A percentile compares a stretch with the other conserved stretches of the same genome.
These are phyloP conservation scores for Fomitopsis schrenkii DNA, from an alignment of 1,284 basidiomycete species.

Conservation along the genomic window DNA sequence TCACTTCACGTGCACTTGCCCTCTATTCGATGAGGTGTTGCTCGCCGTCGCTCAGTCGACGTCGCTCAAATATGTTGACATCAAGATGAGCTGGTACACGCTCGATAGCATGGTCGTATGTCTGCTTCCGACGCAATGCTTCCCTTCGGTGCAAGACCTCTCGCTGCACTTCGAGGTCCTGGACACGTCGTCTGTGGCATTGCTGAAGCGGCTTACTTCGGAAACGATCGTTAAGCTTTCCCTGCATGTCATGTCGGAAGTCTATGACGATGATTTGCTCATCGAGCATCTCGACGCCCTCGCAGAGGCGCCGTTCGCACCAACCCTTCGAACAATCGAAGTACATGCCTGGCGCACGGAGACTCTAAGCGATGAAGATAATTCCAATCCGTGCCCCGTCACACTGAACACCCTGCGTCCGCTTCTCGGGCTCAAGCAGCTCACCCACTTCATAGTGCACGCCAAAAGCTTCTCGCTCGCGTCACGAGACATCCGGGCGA, in stretches of 20 bases:
- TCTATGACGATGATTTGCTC: neutral
- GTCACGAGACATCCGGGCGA: neutral
- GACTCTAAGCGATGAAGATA: neutral
- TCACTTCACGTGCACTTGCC: neutral
- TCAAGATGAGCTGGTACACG: neutral
- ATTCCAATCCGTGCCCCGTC: neutral
- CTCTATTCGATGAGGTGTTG: neutral
- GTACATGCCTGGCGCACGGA: neutral
- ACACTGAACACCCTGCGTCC: neutral
- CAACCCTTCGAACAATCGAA: neutral
- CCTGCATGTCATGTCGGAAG: neutral
- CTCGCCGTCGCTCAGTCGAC: neutral
- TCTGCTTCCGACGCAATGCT: neutral
- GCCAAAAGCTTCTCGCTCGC: neutral
- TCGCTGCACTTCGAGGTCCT: neutral
- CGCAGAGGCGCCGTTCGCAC: neutral
- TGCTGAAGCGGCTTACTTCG: neutral
- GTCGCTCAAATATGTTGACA: neutral
- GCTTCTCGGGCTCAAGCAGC: neutral
- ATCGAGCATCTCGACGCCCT: neutral
- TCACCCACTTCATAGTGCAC: neutral
- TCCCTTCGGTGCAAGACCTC: neutral
- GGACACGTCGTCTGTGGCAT: neutral
- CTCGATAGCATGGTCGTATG: neutral
- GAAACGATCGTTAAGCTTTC: neutral